Evolutionary conservation across 106 monocot genomes (phyloP).

Genomic region (Narthecium ossifragum): DNA sequence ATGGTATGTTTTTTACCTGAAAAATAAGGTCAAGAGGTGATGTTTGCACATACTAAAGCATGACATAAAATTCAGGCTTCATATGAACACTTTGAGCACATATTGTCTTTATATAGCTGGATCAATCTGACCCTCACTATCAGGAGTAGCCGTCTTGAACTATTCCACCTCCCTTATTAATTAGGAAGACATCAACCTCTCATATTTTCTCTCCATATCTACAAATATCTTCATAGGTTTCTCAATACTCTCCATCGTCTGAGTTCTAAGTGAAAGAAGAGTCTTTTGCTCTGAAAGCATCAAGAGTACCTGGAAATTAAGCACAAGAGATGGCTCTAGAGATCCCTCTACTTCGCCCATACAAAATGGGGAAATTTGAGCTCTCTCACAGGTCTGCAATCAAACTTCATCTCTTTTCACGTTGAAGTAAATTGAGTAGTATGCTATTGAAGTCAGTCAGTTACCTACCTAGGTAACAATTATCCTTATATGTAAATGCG

Average conservation of each 20-base stretch:
- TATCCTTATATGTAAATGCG: background rate
- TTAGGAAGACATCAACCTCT: too few species aligned
- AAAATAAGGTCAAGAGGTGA: too few species aligned
- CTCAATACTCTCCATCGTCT: background rate
- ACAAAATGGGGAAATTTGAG: background rate
- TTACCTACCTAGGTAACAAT: background rate
- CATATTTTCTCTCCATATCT: background rate
- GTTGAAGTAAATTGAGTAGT: background rate
- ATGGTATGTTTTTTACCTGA: too few species aligned
- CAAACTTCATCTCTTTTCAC: background rate
- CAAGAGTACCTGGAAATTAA: background rate
- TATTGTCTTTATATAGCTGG: background rate
- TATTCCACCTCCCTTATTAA: too few species aligned
- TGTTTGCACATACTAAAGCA: too few species aligned
- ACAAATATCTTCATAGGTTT: background rate
- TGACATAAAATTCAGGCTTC: background rate
- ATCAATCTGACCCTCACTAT: background rate
- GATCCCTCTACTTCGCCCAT: background rate
- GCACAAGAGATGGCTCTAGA: too few species aligned
- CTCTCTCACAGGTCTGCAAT: background rate
- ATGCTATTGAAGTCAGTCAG: background rate
- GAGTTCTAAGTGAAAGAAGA: background rate
- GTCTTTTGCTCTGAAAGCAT: background rate
- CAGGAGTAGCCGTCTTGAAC: background rate
- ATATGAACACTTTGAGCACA: background rate